A percentile compares a stretch with the other conserved stretches of the same genome.
These are phyloP conservation scores for Fusarium palustre DNA, from an alignment of 2,329 filamentous ascomycete genomes.

Conservation along the genomic window DNA sequence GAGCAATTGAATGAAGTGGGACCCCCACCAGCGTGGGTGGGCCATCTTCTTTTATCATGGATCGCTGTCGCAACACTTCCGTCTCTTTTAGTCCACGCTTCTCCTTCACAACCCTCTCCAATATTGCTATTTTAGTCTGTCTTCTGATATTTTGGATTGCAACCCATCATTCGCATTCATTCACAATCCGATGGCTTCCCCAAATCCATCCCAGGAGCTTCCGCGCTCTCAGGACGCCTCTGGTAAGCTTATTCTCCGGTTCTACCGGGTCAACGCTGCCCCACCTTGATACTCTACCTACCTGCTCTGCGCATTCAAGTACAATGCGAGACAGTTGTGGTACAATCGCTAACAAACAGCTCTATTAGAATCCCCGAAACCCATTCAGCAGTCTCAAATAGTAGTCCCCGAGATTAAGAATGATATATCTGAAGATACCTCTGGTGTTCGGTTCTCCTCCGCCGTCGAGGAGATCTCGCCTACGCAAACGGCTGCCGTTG, in stretches of 20 bases:
- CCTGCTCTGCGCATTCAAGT: slow-evolving; percentile 18
- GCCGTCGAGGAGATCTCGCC: slow-evolving; percentile 74
- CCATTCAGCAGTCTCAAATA: slow-evolving; percentile 18
- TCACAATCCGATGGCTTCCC: slow-evolving; percentile 38
- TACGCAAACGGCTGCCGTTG: slow-evolving; percentile 56
- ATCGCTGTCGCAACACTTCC: slow-evolving; percentile 44
- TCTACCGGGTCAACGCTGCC: slow-evolving; percentile 44
- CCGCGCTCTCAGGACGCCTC: slow-evolving; percentile 37
- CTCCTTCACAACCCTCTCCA: slow-evolving; percentile 35
- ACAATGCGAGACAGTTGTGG: slow-evolving; percentile 15
- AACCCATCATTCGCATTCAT: slow-evolving; percentile 27
- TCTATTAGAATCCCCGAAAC: slow-evolving; percentile 26
- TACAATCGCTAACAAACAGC: slow-evolving; percentile 40
- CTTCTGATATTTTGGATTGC: slow-evolving; percentile 21
- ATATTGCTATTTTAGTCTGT: slow-evolving; percentile 30
- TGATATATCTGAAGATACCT: slow-evolving; percentile 44
- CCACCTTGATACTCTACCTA: slow-evolving; percentile 45
- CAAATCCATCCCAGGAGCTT: slow-evolving; percentile 36
- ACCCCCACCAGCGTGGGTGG: slow-evolving; percentile 44
- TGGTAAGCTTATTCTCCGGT: slow-evolving; percentile 45
- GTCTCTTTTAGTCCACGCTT: slow-evolving; percentile 37
- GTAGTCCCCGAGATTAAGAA: slow-evolving; percentile 20
- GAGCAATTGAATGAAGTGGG: slow-evolving; percentile 28
- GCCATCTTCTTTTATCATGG: slow-evolving; percentile 47
- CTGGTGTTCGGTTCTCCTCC: slow-evolving; percentile 77